Percentiles rank a stretch among this genome's conserved stretches.
These are phyloP conservation scores for Metschnikowia shivogae DNA, from an alignment of 805 yeast genomes.

Conservation along the genomic window DNA sequence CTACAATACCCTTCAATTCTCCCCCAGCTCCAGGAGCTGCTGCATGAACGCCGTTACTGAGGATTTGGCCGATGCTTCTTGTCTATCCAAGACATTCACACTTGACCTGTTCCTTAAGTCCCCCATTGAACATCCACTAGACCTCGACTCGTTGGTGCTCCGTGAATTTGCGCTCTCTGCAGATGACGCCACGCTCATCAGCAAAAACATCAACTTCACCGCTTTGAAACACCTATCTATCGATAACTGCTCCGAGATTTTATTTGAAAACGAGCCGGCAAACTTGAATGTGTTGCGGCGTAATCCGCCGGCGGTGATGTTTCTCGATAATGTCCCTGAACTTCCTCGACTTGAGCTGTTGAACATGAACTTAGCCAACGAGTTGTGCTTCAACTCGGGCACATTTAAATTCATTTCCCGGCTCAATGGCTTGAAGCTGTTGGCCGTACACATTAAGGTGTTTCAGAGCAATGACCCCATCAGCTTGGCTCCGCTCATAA, in stretches of 20 bases:
- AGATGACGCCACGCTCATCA: slow-evolving; percentile 12
- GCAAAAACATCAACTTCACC: slow-evolving; percentile 3
- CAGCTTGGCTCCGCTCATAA: slow-evolving; percentile 10
- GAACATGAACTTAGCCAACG: slow-evolving; percentile 11
- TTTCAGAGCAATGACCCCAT: slow-evolving; percentile 5
- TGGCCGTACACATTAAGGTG: slow-evolving; percentile 12
- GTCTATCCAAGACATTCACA: not conserved
- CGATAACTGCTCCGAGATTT: slow-evolving; percentile 12
- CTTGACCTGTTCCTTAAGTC: slow-evolving; percentile 4
- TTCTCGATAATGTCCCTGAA: slow-evolving; percentile 9
- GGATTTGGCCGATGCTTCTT: not conserved
- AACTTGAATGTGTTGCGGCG: slow-evolving; percentile 8
- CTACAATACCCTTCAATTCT: not conserved
- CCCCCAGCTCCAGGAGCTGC: slow-evolving; percentile 8
- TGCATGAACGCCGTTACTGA: slow-evolving; percentile 9
- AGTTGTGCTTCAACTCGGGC: slow-evolving; percentile 11
- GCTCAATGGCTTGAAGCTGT: slow-evolving; percentile 3
- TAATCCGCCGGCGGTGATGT: slow-evolving; percentile 11
- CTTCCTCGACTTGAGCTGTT: slow-evolving; percentile 10
- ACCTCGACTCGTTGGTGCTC: slow-evolving; percentile 8
- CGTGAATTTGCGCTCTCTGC: slow-evolving; percentile 8
- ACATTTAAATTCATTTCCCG: slow-evolving; percentile 7
- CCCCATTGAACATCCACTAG: not conserved
- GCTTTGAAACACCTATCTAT: slow-evolving; percentile 9
- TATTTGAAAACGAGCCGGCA: slow-evolving; percentile 2